Evolutionary conservation across 768 basidiomycete genomes (phyloP), one percentile per base, ranked within the genome.

Genomic region (Leucocoprinus sp.): DNA sequence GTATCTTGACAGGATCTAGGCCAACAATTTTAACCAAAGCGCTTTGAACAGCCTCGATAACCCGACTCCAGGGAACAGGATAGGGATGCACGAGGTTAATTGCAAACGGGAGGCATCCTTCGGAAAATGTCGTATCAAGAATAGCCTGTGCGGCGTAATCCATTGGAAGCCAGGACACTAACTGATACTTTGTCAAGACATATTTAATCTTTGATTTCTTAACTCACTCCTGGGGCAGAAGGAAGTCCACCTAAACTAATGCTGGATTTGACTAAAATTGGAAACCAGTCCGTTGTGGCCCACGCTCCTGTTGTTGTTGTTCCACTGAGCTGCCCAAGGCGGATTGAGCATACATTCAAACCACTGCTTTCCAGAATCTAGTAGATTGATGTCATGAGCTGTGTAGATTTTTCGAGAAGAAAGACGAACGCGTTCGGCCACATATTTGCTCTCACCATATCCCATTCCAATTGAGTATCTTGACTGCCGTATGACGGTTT

Each of bases 291-390:
- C 1, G 54, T 61, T 5, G 57, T 59, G 2, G 64, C 54, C 69
- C 69, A 71, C 8, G 64, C 63, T 2, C 68, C 68, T 18, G 57
- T 63, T 4, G 58, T 57, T 1, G 8, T 14, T 1, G 61, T 62
- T n/a, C 67, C 68, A 28, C 56, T 55, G 17, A 70, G 58, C 50
- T 70, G 68, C 2, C 67, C 67, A 23, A 69, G 55, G 7, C 68
- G 56, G 17, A 69, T 40, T 2, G 60, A 60, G 1, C 59, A 55
- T 1, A 55, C 54, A 33, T 60, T 51, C 5, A 67, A 37, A 1
- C 63, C 62, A 45, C 64, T 64, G 31, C 49, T 39, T 2, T 53
- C 52, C 2, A 67, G 52, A 12, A 66, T 56, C 65, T 67, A 37
- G 1, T 12, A 9, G 15, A 6, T 15, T 24, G 29, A 9, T 24